Percentiles rank a stretch among this genome's conserved stretches.
phyloP scores from a whole-genome alignment of 179 eudicot genomes.

The Sideroxylon spinosum region DNA sequence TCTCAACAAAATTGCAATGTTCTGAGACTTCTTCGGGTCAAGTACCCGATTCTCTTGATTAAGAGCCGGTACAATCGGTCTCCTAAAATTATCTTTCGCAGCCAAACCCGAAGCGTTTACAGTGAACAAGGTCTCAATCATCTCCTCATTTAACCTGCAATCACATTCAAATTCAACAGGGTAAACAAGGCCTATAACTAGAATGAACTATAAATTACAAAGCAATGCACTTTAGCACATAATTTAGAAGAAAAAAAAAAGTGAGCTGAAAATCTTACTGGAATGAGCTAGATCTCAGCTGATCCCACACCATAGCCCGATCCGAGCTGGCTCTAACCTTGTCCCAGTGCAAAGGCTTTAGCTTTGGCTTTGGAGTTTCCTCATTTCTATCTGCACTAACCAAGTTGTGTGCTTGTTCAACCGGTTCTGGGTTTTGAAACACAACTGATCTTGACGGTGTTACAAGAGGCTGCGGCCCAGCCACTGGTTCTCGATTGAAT shows the following conservation, averaged over 20 bases:
- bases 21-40: conserved; percentile 90
- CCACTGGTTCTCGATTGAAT: conserved; percentile 14
- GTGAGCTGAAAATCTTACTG: conserved; percentile 41
- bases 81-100: conserved; percentile 34
- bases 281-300: conserved; percentile 78
- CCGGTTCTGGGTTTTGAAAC: conserved; percentile 23
- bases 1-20: conserved; percentile 76
- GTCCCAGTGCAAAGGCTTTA: conserved; percentile 95
- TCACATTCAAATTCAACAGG: conserved; percentile 2
- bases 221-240: background rate
- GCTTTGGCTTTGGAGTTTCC: conserved; percentile 52
- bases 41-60: conserved; percentile 61
- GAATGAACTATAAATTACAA: background rate
- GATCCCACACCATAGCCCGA: conserved; percentile 95
- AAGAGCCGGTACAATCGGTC: conserved; percentile 26
- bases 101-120: conserved; percentile 36
- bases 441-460: conserved; percentile 31
- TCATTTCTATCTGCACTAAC: conserved; percentile 34
- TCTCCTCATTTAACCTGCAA: conserved; percentile 88
- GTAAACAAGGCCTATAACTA: background rate
- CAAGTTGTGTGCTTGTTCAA: conserved; percentile 15
- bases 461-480: conserved; percentile 28
- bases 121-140: conserved; percentile 91
- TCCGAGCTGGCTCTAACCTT: conserved; percentile 89
- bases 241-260: no score